phyloP scores from a whole-genome alignment of 495 filamentous ascomycete species.

The Penicillium subrubescens region DNA sequence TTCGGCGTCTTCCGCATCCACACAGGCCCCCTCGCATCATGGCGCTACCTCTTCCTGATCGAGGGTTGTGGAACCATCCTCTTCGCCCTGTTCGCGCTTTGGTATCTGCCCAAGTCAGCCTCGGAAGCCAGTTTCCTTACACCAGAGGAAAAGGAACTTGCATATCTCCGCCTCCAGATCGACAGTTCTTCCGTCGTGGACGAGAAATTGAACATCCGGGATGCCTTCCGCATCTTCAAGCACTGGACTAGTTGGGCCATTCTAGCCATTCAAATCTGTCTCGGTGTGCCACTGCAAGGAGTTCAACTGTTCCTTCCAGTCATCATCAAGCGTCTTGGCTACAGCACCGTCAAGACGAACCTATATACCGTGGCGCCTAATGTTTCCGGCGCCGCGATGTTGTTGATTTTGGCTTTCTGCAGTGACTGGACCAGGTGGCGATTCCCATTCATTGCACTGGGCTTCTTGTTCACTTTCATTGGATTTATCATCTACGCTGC shows the following conservation, averaged over 20 bases:
- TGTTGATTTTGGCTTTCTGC: constrained; percentile 68
- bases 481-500: constrained; percentile 76
- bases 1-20: constrained; percentile 78
- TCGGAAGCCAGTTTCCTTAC: constrained; percentile 64
- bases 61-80: constrained; percentile 66
- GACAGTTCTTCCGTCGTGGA: constrained; percentile 74
- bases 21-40: constrained; percentile 50
- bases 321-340: constrained; percentile 66
- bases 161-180: constrained; percentile 72
- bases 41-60: constrained; percentile 79
- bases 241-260: constrained; percentile 64
- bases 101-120: constrained; percentile 68
- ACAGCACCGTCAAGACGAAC: constrained; percentile 69
- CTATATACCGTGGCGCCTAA: constrained; percentile 78
- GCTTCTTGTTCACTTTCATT: constrained; percentile 71
- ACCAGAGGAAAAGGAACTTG: constrained; percentile 66
- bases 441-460: constrained; percentile 72
- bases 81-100: constrained; percentile 68
- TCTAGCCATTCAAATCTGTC: constrained; percentile 69
- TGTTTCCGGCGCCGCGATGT: constrained; percentile 65
- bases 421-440: constrained; percentile 66
- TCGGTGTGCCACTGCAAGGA: constrained; percentile 74
- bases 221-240: constrained; percentile 64
- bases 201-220: constrained; percentile 67
- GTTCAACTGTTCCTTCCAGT: constrained; percentile 74